Evolutionary conservation across 148 eudicot genomes (phyloP), one percentile per base, ranked within the genome.

Genomic region (Silene conica): DNA sequence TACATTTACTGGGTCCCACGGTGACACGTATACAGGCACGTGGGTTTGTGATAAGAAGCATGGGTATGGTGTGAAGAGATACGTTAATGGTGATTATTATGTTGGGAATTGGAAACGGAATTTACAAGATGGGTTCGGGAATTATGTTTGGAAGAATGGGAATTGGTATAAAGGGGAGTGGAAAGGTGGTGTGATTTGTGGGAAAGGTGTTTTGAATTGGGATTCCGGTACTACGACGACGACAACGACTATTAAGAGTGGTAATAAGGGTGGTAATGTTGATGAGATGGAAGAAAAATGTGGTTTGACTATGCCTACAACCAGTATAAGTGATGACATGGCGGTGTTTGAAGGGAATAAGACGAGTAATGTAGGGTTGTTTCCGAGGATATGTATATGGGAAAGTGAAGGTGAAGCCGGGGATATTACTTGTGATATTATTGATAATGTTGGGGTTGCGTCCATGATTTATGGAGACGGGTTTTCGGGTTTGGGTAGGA

Each of bases 401-500:
- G 96, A 90, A 11, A 84, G 88, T 45, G 89, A 90, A 18, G 92
- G 91, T 0, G 96, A 88, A 68, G 89, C 88, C 0, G 96, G 96
- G 21, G 96, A 90, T 81, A 88, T 93, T 10, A 91, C 97, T 21
- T 93, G 97, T 74, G 98, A 93, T 80, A 91, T 93, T 8, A 66
- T 93, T 46, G 91, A 89, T 86, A 84, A 87, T 84, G 84, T 87
- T 43, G 92, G 83, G 62, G 96, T 87, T 0, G 92, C 89, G 6
- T 76, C 86, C 0, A 78, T 85, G 90, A 79, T 88, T 63, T 86
- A 88, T 57, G 85, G 85, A 6, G 88, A 87, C 81, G 85, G 85
- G 14, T 64, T 74, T 78, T 79, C 80, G 34, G 75, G 83, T 70
- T 65, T 80, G 34, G 82, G 75, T 80, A 61, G 72, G 6, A 69